Base-by-base conservation (phyloP, 208 protist species). In the Leishmania major region DNA sequence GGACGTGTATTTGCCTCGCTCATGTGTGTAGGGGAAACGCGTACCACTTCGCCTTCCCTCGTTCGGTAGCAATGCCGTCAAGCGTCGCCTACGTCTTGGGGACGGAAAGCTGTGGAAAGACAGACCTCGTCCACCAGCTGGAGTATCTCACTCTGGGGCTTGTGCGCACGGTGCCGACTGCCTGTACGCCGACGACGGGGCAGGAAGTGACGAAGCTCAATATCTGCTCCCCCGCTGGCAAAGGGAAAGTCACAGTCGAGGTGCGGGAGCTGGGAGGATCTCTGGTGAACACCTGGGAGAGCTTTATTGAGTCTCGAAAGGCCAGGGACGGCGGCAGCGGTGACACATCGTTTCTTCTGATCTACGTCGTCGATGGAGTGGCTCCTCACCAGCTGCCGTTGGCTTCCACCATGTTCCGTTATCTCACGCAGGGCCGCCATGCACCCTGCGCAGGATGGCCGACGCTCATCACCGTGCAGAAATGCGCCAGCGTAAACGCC, bases 311-410 rank as follows among this genome's bases (percentile, higher is more conserved):
- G 6, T 78, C 79, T 7, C 84, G 83, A 45, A 77, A 89, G 71
- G 62, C 77, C n/a, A 80, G 77, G 31, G 84, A 90, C 31, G 67
- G 53, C 28, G 66, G 74, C 6, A 45, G 31, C n/a, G 45, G 51
- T 64, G 31, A 43, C n/a, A 64, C 55, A 74, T 70, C 77, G 59
- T 89, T 69, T 66, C 80, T 82, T 28, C 79, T 97, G 28, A 69
- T 97, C 11, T 97, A 90, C 80, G 88, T 96, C 4, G 86, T 97
- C 19, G 92, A 96, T 69, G 92, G 88, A 15, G 77, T 88, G 19
- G 82, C 89, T 0, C 86, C 90, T n/a, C 90, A 95, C 75, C 84
- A 91, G 74, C 81, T 97, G 53, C 85, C 88, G 25, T 55, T 89
- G 25, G 85, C 88, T 6, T 82, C 83, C 51, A 80, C 81, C 35